These are phyloP conservation scores for Glonium stellatum DNA, from an alignment of 495 filamentous ascomycete genomes.

Conservation along the genomic window DNA sequence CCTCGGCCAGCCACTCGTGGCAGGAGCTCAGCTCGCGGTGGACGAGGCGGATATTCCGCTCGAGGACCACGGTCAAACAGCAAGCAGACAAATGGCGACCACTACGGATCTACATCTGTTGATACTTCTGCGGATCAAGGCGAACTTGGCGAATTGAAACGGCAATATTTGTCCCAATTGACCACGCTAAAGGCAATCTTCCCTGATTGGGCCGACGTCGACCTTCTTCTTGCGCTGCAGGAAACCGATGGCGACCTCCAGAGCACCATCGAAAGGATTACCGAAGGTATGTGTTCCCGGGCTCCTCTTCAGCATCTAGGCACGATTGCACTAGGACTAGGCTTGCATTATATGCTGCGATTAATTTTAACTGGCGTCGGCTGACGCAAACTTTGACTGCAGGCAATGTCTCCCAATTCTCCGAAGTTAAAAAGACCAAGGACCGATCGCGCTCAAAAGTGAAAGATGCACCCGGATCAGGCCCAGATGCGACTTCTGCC, in stretches of 20 bases:
- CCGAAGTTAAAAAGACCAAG: constrained; percentile 89
- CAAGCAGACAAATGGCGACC: constrained; percentile 65
- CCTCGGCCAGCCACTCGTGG: constrained; percentile 71
- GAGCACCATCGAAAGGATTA: constrained; percentile 78
- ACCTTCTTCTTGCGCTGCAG: constrained; percentile 82
- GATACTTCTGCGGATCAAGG: constrained; percentile 71
- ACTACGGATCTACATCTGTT: constrained; percentile 42
- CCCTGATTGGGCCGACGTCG: constrained; percentile 84
- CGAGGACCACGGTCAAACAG: constrained; percentile 51
- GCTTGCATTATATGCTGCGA: not conserved
- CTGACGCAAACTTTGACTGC: constrained; percentile 16
- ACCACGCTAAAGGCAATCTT: constrained; percentile 80
- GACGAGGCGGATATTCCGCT: constrained; percentile 68
- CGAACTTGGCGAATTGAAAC: constrained; percentile 86
- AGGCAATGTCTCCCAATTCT: constrained; percentile 92
- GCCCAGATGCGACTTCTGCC: constrained; percentile 50
- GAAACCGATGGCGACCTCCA: constrained; percentile 87
- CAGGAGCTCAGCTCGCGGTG: constrained; percentile 73
- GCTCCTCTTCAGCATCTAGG: not conserved
- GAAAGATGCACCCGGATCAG: constrained; percentile 56
- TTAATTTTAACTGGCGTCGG: not conserved
- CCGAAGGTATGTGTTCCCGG: constrained; percentile 60
- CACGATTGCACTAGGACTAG: not conserved
- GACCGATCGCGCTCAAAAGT: constrained; percentile 75
- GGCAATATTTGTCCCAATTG: constrained; percentile 69